These are phyloP conservation scores for Chrysosporium queenslandicum DNA, from an alignment of 2,329 filamentous ascomycete species.

Conservation along the genomic window DNA sequence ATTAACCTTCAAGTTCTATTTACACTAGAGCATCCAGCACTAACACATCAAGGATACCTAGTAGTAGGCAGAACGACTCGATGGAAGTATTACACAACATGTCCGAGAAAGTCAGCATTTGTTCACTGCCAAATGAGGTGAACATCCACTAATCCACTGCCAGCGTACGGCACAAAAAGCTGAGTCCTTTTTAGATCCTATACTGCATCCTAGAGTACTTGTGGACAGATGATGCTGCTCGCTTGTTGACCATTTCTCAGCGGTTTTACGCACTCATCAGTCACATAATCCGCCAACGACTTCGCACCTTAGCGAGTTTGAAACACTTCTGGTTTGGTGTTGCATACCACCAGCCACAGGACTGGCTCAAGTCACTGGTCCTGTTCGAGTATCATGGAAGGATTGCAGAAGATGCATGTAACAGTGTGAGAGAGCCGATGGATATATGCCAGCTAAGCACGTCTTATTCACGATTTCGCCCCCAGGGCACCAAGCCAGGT, in stretches of 20 bases:
- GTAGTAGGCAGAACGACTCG: too few relatives aligned
- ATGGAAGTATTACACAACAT: too few relatives aligned
- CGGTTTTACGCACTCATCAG: not conserved
- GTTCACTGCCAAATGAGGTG: slow-evolving; percentile 1
- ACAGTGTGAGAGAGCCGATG: too few relatives aligned
- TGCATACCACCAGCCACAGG: not conserved
- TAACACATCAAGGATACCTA: too few relatives aligned
- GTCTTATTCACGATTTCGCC: not conserved
- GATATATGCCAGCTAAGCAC: not conserved
- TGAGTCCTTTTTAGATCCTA: not conserved
- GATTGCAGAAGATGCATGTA: not conserved
- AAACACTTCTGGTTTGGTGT: not conserved
- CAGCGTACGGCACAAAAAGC: not conserved
- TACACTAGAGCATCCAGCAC: too few relatives aligned
- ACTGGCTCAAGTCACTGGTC: not conserved
- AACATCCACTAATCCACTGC: not conserved
- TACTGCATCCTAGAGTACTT: not conserved
- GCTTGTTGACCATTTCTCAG: not conserved
- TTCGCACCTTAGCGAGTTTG: not conserved
- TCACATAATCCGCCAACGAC: not conserved
- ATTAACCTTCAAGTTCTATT: too few relatives aligned
- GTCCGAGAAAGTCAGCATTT: not conserved
- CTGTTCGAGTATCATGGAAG: not conserved
- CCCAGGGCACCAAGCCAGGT: not conserved
- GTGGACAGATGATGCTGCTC: not conserved